Evolutionary conservation across 768 basidiomycete species (phyloP), one percentile per base, ranked within the genome.

Genomic region (Boletellus emodensis): DNA sequence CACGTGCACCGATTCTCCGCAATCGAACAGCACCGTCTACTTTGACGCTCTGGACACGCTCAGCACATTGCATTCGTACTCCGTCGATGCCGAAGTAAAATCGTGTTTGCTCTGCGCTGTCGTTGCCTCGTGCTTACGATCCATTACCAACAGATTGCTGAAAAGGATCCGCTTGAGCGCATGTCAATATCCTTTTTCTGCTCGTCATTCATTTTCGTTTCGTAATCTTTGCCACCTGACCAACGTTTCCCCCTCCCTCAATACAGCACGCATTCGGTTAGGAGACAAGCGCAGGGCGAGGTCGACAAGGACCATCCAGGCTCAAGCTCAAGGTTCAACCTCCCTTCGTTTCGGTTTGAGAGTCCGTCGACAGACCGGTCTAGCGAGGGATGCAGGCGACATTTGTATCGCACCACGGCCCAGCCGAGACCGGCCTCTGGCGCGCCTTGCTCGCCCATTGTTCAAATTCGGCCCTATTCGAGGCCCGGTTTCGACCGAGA

Each of bases 41-140:
- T 65, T 61, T 48, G 56, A 61, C 22, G 56, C 61, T 17, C 6
- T 66, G 30, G 63, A 63, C 12, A 46, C 49, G 15, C 14, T 57
- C 12, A 48, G 50, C 44, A 12, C n/a, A 9, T 53, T 51, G 8
- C 47, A 20, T 38, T 51, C 52, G 1, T 46, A 20, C 40, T 51
- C 46, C 30, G 28, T 48, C 24, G 48, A 55, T 37, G 20, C 34
- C 36, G 49, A 53, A 52, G 60, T 53, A 53, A 57, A 30, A 38
- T 20, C 15, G 11, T 24, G 14, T 34, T 34, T 32, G 33, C 20
- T 34, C 49, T 51, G 44, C 41, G 14, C 40, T 32, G 35, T 13
- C 33, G 24, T 10, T 20, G 32, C 38, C 44, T 41, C 43, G 35
- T 50, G 50, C 46, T 6, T 13, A 13, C 22, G 8, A 4, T 22